These are phyloP conservation scores for Saccharomycopsis oosterbeekiorum DNA, from an alignment of 805 yeast genomes.

Conservation along the genomic window DNA sequence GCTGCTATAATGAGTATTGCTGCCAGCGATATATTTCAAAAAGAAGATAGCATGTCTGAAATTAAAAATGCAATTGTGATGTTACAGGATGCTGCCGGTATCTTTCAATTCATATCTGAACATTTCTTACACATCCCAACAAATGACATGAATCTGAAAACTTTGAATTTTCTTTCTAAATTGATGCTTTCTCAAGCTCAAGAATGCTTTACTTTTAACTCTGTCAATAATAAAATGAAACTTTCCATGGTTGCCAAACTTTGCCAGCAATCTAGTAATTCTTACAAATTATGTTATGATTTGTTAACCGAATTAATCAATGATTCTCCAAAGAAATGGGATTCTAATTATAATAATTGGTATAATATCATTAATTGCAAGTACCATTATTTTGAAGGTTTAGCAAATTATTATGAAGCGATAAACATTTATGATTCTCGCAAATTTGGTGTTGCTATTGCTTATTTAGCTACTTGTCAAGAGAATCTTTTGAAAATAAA, in stretches of 20 bases:
- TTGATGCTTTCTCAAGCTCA: conserved; percentile 83
- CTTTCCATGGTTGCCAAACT: conserved; percentile 63
- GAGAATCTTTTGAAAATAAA: conserved; percentile 36
- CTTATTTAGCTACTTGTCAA: conserved; percentile 26
- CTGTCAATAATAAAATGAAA: conserved; percentile 37
- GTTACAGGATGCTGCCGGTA: conserved; percentile 72
- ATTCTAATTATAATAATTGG: conserved; percentile 32
- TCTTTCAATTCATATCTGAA: conserved; percentile 60
- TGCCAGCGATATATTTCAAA: conserved; percentile 28
- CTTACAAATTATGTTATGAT: conserved; percentile 46
- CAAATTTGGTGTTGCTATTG: conserved; percentile 74
- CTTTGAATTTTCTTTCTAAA: conserved; percentile 51
- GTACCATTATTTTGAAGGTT: conserved; percentile 42
- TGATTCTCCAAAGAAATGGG: conserved; percentile 10
- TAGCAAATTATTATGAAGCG: conserved; percentile 54
- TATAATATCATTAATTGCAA: conserved; percentile 41
- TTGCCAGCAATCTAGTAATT: conserved; percentile 48
- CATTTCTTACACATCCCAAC: conserved; percentile 87
- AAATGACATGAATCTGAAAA: conserved; percentile 59
- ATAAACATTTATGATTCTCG: conserved; percentile 36
- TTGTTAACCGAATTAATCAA: conserved; percentile 21
- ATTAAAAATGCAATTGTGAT: conserved; percentile 49
- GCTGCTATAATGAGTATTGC: conserved; percentile 51
- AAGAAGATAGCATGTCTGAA: conserved; percentile 25
- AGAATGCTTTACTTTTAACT: conserved; percentile 64